phyloP scores from a whole-genome alignment of 2,329 filamentous ascomycete species.

The Conoideocrella luteorostrata region DNA sequence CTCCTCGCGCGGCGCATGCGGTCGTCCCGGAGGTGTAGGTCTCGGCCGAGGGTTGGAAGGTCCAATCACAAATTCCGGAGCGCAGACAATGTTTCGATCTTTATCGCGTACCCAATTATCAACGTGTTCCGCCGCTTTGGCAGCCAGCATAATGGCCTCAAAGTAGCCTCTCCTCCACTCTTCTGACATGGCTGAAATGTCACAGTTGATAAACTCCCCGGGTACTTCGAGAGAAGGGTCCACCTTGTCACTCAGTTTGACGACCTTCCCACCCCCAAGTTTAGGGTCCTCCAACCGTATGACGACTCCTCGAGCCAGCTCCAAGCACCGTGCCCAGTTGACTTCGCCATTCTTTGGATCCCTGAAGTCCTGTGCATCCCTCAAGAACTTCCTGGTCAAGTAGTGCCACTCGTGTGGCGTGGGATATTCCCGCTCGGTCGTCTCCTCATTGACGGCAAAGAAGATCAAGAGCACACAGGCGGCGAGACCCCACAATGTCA shows the following conservation, averaged over 20 bases:
- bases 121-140: conserved; percentile 69
- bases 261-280: conserved; percentile 61
- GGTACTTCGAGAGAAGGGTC: conserved; percentile 62
- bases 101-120: conserved; percentile 73
- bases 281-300: conserved; percentile 61
- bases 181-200: conserved; percentile 70
- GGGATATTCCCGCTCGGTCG: conserved; percentile 67
- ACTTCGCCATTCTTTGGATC: conserved; percentile 45
- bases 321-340: conserved; percentile 64
- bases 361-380: conserved; percentile 55
- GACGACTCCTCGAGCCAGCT: conserved; percentile 53
- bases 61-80: conserved; percentile 67
- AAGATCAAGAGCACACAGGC: conserved; percentile 54
- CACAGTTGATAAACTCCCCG: conserved; percentile 56
- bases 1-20: conserved; percentile 62
- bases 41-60: conserved; percentile 77
- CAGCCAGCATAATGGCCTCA: conserved; percentile 71
- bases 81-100: conserved; percentile 59
- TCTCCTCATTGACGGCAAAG: conserved; percentile 65
- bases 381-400: conserved; percentile 60
- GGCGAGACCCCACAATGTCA: conserved; percentile 59
- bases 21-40: conserved; percentile 60
- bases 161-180: conserved; percentile 84
- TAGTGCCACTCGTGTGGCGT: conserved; percentile 79
- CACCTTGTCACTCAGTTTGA: conserved; percentile 52